phyloP scores from a whole-genome alignment of 306 rosid genomes.

The Vigna angularis region DNA sequence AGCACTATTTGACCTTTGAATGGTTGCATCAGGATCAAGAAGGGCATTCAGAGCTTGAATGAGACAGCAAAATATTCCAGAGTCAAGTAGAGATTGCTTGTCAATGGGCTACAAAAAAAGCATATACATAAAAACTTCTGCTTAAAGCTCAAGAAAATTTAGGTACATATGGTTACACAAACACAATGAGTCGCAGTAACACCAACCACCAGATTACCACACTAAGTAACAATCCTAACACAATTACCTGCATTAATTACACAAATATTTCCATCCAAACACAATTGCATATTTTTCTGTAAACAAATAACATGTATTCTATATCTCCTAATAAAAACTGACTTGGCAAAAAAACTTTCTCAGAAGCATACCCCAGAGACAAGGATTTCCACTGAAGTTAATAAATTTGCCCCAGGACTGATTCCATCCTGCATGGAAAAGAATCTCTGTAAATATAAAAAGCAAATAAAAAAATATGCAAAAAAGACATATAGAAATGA shows the following conservation, averaged over 20 bases:
- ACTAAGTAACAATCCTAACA: conserved; percentile 31
- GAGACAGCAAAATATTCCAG: conserved; percentile 99
- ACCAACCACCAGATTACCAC: conserved; percentile 14
- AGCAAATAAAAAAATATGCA: conserved; percentile 26
- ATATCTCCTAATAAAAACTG: conserved; percentile 34
- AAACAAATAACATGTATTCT: conserved; percentile 4
- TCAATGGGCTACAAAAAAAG: conserved; percentile 81
- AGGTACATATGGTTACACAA: conserved; percentile 13
- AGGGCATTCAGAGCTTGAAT: conserved; percentile 87
- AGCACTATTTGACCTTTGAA: conserved; percentile 57
- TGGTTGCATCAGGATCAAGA: conserved; percentile 77
- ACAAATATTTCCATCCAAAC: conserved; percentile 26
- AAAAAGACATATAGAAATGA: conserved; percentile 34
- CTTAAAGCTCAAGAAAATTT: conserved; percentile 34
- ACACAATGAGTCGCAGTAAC: conserved; percentile 3
- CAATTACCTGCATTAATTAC: conserved; percentile 25
- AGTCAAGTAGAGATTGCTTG: conserved; percentile 98
- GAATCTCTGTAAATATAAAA: conserved; percentile 33
- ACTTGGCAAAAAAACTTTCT: conserved; percentile 36
- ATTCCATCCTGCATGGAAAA: conserved; percentile 77
- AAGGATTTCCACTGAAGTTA: conserved; percentile 86
- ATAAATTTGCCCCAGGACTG: conserved; percentile 92
- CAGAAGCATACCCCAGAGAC: conserved; percentile 86
- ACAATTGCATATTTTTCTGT: conserved; percentile 10
- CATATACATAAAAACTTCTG: conserved; percentile 24